A percentile compares a stretch with the other conserved stretches of the same genome.
These are phyloP conservation scores for Sporothrix phasma DNA, from an alignment of 2,329 filamentous ascomycete genomes.

Conservation along the genomic window DNA sequence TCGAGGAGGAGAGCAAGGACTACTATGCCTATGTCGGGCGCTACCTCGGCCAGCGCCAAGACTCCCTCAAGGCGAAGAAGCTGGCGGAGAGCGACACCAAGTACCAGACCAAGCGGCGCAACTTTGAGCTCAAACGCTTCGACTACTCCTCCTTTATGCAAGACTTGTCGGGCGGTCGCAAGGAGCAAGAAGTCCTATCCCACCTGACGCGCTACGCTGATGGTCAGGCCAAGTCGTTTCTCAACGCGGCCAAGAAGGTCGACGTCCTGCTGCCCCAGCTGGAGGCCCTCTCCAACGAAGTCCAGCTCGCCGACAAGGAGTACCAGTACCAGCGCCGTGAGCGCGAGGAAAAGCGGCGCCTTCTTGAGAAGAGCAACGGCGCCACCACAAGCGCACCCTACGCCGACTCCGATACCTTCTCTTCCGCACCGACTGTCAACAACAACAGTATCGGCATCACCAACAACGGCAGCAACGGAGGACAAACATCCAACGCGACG, in stretches of 20 bases:
- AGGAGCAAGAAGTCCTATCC: conserved; percentile 92
- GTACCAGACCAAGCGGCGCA: conserved; percentile 85
- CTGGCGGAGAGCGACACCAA: conserved; percentile 89
- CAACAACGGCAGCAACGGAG: not conserved
- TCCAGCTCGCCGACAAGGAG: conserved; percentile 90
- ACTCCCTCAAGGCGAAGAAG: conserved; percentile 96
- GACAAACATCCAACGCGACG: conserved; percentile 23
- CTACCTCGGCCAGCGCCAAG: conserved; percentile 91
- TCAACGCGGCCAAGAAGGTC: conserved; percentile 76
- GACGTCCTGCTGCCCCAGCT: conserved; percentile 80
- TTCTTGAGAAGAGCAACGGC: conserved; percentile 75
- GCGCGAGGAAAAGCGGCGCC: conserved; percentile 83
- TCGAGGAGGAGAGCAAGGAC: conserved; percentile 97
- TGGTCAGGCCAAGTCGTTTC: conserved; percentile 73
- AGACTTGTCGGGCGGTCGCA: conserved; percentile 95
- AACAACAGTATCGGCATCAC: not conserved
- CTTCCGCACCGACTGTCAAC: not conserved
- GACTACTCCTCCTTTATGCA: conserved; percentile 99
- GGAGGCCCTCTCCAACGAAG: conserved; percentile 77
- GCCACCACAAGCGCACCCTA: not conserved
- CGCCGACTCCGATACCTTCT: conserved; percentile 38
- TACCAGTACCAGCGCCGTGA: conserved; percentile 94
- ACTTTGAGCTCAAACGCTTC: conserved; percentile 94
- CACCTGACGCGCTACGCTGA: conserved; percentile 92
- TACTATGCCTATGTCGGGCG: conserved; percentile 93